Evolutionary conservation across 495 filamentous ascomycete genomes (phyloP).

Genomic region (Parathielavia appendiculata): DNA sequence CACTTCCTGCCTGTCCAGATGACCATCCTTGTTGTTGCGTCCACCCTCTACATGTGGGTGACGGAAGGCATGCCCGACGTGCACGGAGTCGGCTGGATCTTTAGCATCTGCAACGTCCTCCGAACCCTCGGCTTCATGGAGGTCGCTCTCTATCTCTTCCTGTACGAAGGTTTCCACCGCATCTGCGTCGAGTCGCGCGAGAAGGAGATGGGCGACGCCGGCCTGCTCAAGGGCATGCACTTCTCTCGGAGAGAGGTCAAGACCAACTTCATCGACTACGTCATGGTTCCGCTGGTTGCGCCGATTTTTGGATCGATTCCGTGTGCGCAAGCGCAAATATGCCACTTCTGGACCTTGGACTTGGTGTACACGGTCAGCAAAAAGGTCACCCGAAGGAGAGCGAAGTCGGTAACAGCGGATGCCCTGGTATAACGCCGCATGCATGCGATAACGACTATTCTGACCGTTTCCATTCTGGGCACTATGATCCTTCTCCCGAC

Average conservation of each 20-base stretch:
- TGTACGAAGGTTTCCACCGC: slow-evolving; percentile 59
- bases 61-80: slow-evolving; percentile 43
- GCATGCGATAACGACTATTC: slow-evolving; percentile 14
- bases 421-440: slow-evolving; percentile 38
- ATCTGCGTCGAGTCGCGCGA: slow-evolving; percentile 53
- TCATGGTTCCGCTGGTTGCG: slow-evolving; percentile 57
- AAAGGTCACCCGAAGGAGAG: slow-evolving; percentile 50
- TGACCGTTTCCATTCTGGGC: slow-evolving; percentile 9
- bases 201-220: slow-evolving; percentile 58
- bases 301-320: slow-evolving; percentile 59
- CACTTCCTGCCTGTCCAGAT: slow-evolving; percentile 64
- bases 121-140: slow-evolving; percentile 54
- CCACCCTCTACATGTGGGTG: slow-evolving; percentile 50
- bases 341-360: slow-evolving; percentile 61
- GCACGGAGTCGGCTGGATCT: slow-evolving; percentile 48
- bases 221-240: slow-evolving; percentile 53
- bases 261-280: slow-evolving; percentile 50
- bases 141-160: slow-evolving; percentile 53
- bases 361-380: slow-evolving; percentile 63
- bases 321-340: slow-evolving; percentile 56
- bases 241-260: slow-evolving; percentile 51
- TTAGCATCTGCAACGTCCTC: slow-evolving; percentile 52
- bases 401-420: slow-evolving; percentile 39
- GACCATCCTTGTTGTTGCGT: slow-evolving; percentile 55
- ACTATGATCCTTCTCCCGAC: not conserved